These are phyloP conservation scores for Teunomyces stri DNA, from an alignment of 805 yeast species.

Conservation along the genomic window DNA sequence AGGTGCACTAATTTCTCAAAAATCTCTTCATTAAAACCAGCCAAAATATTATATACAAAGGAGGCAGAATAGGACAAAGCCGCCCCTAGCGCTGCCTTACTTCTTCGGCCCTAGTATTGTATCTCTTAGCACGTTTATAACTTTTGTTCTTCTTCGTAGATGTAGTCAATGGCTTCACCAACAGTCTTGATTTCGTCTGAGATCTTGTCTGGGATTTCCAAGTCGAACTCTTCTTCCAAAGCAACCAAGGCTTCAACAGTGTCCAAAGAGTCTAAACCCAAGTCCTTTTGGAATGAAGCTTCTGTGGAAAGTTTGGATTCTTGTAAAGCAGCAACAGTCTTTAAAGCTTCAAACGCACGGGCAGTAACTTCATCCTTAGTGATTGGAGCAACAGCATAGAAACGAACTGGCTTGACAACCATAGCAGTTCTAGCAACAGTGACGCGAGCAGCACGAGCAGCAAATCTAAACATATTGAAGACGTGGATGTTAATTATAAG, in stretches of 20 bases:
- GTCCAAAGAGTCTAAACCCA: slow-evolving; percentile 91
- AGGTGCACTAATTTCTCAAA: background rate
- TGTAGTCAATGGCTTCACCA: slow-evolving; percentile 88
- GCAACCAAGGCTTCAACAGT: slow-evolving; percentile 95
- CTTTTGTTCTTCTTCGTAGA: slow-evolving; percentile 59
- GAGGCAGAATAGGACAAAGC: slow-evolving; percentile 1
- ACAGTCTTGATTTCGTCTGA: slow-evolving; percentile 93
- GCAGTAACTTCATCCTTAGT: slow-evolving; percentile 76
- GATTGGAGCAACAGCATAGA: slow-evolving; percentile 65
- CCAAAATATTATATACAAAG: slow-evolving; percentile 3
- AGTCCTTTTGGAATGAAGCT: slow-evolving; percentile 63
- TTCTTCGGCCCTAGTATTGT: slow-evolving; percentile 3
- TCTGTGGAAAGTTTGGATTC: slow-evolving; percentile 42
- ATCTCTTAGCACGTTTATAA: slow-evolving; percentile 19
- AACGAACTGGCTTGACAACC: slow-evolving; percentile 35
- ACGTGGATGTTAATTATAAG: slow-evolving; percentile 2
- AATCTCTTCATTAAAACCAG: slow-evolving; percentile 2
- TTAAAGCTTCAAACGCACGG: slow-evolving; percentile 79
- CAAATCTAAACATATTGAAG: slow-evolving; percentile 49
- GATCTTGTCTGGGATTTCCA: slow-evolving; percentile 83
- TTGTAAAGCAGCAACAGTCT: slow-evolving; percentile 48
- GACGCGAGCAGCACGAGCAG: slow-evolving; percentile 42
- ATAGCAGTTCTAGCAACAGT: slow-evolving; percentile 32
- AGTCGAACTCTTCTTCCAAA: slow-evolving; percentile 84
- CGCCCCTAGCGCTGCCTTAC: slow-evolving; percentile 3